phyloP scores from a whole-genome alignment of 2,329 filamentous ascomycete genomes.

The Scedosporium apiospermum region DNA sequence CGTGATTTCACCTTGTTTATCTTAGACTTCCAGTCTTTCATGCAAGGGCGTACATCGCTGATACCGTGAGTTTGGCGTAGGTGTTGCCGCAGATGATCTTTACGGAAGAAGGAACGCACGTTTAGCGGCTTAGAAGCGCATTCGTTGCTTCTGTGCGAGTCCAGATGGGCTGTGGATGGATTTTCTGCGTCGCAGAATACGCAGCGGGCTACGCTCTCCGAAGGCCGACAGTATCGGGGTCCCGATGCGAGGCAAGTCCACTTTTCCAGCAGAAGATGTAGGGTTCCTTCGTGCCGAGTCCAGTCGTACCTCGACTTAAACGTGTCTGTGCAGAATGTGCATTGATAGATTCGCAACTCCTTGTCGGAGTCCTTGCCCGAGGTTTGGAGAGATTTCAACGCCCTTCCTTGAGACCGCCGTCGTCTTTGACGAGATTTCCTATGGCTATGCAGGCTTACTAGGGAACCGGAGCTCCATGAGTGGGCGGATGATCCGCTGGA shows the following conservation, averaged over 20 bases:
- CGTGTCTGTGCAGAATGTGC: constrained; percentile 36
- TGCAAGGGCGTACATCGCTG: constrained; percentile 34
- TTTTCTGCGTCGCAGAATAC: constrained; percentile 25
- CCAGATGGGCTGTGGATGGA: constrained; percentile 23
- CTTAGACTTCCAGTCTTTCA: constrained; percentile 26
- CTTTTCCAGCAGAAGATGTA: constrained; percentile 33
- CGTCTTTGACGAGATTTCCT: constrained; percentile 1
- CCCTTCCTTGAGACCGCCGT: background rate
- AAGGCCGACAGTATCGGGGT: constrained; percentile 26
- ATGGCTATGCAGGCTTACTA: constrained; percentile 9
- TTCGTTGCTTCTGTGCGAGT: constrained; percentile 26
- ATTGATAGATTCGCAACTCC: constrained; percentile 22
- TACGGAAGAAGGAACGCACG: constrained; percentile 34
- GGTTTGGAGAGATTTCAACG: background rate
- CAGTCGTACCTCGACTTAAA: constrained; percentile 36
- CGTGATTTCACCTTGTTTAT: constrained; percentile 19
- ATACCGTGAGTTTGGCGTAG: constrained; percentile 28
- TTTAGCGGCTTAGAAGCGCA: constrained; percentile 39
- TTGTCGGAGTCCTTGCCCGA: background rate
- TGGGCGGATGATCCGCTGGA: background rate
- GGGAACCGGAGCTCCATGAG: constrained; percentile 20
- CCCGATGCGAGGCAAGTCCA: constrained; percentile 34
- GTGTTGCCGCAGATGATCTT: constrained; percentile 34
- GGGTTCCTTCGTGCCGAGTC: constrained; percentile 40
- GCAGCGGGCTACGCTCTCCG: constrained; percentile 27